Conservation (phyloP, 2,329 filamentous ascomycete genomes). For the Plenodomus biglobosus region DNA sequence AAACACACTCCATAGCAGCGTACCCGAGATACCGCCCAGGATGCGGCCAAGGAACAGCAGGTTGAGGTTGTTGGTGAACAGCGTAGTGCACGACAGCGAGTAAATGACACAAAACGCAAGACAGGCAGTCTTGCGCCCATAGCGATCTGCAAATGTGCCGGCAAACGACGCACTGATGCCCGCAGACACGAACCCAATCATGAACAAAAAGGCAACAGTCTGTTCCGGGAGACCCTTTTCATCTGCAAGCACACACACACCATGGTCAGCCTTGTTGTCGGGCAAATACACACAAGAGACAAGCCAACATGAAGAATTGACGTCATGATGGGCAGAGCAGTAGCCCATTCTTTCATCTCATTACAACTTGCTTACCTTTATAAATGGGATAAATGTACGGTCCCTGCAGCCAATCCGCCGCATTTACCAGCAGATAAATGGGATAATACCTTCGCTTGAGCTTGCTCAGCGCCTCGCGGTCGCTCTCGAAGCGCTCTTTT, state of each 20-base stretch:
- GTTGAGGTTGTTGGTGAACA: slow-evolving; percentile 50
- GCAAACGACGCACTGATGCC: slow-evolving; percentile 54
- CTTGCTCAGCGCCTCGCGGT: slow-evolving; percentile 34
- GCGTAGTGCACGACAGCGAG: slow-evolving; percentile 56
- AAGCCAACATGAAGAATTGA: too few species aligned
- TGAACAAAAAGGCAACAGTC: slow-evolving; percentile 45
- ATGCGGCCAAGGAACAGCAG: slow-evolving; percentile 57
- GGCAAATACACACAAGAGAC: too few species aligned
- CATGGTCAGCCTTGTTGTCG: too few species aligned
- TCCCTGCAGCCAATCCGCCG: slow-evolving; percentile 53
- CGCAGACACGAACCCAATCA: slow-evolving; percentile 53
- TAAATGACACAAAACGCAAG: slow-evolving; percentile 59
- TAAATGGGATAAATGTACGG: slow-evolving; percentile 57
- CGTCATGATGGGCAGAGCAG: too few species aligned
- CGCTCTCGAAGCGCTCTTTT: slow-evolving; percentile 25
- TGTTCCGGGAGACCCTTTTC: slow-evolving; percentile 52
- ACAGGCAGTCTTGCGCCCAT: slow-evolving; percentile 57
- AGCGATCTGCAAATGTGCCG: slow-evolving; percentile 53
- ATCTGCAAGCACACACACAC: slow-evolving; percentile 38
- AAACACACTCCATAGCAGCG: slow-evolving; percentile 60
- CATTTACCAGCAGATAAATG: slow-evolving; percentile 50
- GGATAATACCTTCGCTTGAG: slow-evolving; percentile 49
- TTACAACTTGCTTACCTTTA: slow-evolving; percentile 49
- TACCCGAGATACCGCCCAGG: slow-evolving; percentile 59
- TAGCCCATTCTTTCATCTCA: too few species aligned